Evolutionary conservation across 2,329 filamentous ascomycete species (phyloP).

Genomic region (Fusarium euwallaceae): DNA sequence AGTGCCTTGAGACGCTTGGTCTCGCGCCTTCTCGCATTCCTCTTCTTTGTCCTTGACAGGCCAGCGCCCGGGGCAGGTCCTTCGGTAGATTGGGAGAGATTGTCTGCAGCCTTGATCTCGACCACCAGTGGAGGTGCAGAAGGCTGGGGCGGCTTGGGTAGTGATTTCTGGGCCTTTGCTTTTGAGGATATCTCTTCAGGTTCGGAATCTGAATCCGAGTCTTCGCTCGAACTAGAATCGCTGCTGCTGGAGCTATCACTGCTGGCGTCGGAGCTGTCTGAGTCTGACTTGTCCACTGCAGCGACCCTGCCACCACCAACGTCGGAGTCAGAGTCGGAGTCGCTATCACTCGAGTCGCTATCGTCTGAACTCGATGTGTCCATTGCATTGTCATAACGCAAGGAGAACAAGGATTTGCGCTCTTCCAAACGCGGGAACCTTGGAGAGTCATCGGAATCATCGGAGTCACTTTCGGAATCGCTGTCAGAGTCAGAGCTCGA

Average conservation of each 20-base stretch:
- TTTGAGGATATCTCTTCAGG: slow-evolving; percentile 56
- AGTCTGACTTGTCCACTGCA: slow-evolving; percentile 21
- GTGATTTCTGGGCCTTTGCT: slow-evolving; percentile 15
- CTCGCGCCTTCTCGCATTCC: slow-evolving; percentile 64
- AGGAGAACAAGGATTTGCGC: neutral
- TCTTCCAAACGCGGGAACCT: neutral
- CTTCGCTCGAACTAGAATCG: slow-evolving; percentile 39
- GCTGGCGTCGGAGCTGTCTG: slow-evolving; percentile 24
- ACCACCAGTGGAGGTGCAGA: neutral
- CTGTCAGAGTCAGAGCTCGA: neutral
- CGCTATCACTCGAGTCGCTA: slow-evolving; percentile 30
- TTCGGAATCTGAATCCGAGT: slow-evolving; percentile 49
- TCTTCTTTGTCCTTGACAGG: slow-evolving; percentile 61
- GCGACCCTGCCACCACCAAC: neutral
- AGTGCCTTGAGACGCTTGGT: slow-evolving; percentile 46
- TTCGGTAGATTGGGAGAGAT: slow-evolving; percentile 10
- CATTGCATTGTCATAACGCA: neutral
- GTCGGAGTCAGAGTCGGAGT: slow-evolving; percentile 18
- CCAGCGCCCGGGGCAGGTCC: slow-evolving; percentile 52
- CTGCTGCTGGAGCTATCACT: slow-evolving; percentile 38
- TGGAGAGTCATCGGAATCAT: neutral
- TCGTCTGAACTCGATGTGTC: slow-evolving; percentile 3
- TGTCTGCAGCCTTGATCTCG: slow-evolving; percentile 4
- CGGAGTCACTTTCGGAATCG: neutral
- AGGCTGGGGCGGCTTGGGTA: neutral